Evolutionary conservation across 2,329 filamentous ascomycete genomes (phyloP).

Genomic region (Exutisphaerella laricina): DNA sequence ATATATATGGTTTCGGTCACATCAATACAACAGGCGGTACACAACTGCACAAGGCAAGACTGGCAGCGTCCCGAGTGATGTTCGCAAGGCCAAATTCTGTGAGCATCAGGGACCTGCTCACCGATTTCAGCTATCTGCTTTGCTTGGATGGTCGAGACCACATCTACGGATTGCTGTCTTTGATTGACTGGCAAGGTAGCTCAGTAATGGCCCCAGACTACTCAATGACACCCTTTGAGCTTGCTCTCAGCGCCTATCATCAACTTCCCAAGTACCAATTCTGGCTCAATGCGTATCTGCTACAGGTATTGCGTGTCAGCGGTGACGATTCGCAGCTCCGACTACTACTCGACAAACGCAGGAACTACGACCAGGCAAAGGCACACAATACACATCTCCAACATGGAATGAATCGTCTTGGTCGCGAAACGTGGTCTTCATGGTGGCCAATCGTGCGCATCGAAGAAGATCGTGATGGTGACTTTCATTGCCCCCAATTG

Average conservation of each 20-base stretch:
- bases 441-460: neutral
- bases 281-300: neutral
- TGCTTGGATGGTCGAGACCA: neutral
- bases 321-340: neutral
- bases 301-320: neutral
- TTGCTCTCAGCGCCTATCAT: neutral
- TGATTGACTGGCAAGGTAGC: neutral
- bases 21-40: too few species aligned
- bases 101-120: neutral
- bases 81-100: neutral
- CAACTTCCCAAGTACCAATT: neutral
- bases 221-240: neutral
- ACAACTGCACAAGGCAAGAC: neutral
- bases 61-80: neutral
- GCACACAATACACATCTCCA: neutral
- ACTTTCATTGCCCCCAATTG: neutral
- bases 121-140: neutral
- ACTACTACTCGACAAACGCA: neutral
- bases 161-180: neutral
- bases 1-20: neutral
- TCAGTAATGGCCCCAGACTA: neutral
- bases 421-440: too few species aligned
- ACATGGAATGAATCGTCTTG: too few species aligned
- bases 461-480: neutral
- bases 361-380: too few species aligned